Percentiles rank a stretch among this genome's conserved stretches.
Conservation (phyloP, 169 alveolate genomes). For the Plasmodium coatneyi region DNA sequence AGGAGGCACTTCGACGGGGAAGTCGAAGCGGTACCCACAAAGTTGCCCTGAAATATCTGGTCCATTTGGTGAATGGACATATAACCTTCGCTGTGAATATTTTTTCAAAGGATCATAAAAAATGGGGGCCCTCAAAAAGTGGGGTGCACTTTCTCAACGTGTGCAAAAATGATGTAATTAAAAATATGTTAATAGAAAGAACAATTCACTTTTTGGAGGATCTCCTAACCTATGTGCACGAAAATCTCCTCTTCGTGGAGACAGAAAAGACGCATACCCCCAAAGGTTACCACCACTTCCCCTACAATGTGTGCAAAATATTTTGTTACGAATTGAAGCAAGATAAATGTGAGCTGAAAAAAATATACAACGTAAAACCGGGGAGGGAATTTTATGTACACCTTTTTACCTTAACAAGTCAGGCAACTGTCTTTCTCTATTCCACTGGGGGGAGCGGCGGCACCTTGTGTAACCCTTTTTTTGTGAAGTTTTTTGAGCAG, state of each 20-base stretch:
- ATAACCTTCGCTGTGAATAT: constrained; percentile 34
- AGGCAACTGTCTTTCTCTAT: constrained; percentile 23
- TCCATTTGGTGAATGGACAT: constrained; percentile 62
- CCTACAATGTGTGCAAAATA: constrained; percentile 31
- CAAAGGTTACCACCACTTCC: neutral
- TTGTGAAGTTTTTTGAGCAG: constrained; percentile 28
- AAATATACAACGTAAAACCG: constrained; percentile 6
- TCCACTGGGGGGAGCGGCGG: neutral
- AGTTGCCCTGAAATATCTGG: constrained; percentile 35
- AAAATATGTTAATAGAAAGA: constrained; percentile 45
- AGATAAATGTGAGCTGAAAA: constrained; percentile 1
- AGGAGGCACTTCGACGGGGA: neutral
- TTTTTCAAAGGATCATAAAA: constrained; percentile 23
- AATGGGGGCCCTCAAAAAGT: constrained; percentile 3
- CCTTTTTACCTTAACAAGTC: constrained; percentile 21
- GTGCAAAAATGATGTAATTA: constrained; percentile 30
- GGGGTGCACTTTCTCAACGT: constrained; percentile 31
- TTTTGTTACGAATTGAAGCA: constrained; percentile 39
- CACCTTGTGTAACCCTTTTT: constrained; percentile 45
- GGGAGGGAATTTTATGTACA: constrained; percentile 9
- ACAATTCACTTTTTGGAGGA: constrained; percentile 44
- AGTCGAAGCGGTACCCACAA: neutral
- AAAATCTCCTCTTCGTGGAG: neutral
- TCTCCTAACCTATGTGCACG: constrained; percentile 19
- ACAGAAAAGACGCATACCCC: neutral